A percentile compares a stretch with the other conserved stretches of the same genome.
phyloP scores from a whole-genome alignment of 2,329 filamentous ascomycete genomes.

The Mycosphaerella sp. region DNA sequence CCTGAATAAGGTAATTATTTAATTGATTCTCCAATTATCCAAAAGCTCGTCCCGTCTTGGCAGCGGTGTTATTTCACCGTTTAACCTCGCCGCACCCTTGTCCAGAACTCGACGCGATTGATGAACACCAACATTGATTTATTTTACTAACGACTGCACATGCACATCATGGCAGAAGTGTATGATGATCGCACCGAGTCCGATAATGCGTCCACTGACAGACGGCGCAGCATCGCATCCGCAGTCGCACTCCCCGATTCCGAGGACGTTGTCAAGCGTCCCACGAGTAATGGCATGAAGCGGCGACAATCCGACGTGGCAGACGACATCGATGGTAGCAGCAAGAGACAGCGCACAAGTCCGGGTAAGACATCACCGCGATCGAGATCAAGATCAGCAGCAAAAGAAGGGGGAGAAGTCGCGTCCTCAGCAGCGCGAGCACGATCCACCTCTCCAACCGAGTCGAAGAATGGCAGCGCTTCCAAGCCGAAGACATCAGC shows the following conservation, averaged over 20 bases:
- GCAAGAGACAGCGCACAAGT: conserved; percentile 28
- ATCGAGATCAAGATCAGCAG: conserved; percentile 10
- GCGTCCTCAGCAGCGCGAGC: conserved; percentile 4
- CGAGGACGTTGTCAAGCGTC: conserved; percentile 13
- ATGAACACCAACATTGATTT: not conserved
- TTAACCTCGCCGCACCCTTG: not conserved
- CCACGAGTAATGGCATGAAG: conserved; percentile 23
- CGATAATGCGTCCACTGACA: not conserved
- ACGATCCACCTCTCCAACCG: conserved; percentile 7
- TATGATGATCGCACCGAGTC: not conserved
- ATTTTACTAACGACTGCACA: not conserved
- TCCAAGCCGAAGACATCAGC: conserved; percentile 7
- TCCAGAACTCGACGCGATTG: not conserved
- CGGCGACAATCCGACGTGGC: conserved; percentile 22
- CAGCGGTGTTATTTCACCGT: not conserved
- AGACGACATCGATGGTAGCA: conserved; percentile 22
- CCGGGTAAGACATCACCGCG: conserved; percentile 29
- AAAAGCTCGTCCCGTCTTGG: not conserved
- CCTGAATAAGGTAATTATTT: too few species aligned
- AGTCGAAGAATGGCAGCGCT: not conserved
- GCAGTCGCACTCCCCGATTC: conserved; percentile 14
- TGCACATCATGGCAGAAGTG: conserved; percentile 1
- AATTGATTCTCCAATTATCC: too few species aligned
- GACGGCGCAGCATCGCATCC: conserved; percentile 10
- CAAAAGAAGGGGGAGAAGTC: conserved; percentile 9